Conservation (phyloP, 148 eudicot species). For the Oxyria digyna region DNA sequence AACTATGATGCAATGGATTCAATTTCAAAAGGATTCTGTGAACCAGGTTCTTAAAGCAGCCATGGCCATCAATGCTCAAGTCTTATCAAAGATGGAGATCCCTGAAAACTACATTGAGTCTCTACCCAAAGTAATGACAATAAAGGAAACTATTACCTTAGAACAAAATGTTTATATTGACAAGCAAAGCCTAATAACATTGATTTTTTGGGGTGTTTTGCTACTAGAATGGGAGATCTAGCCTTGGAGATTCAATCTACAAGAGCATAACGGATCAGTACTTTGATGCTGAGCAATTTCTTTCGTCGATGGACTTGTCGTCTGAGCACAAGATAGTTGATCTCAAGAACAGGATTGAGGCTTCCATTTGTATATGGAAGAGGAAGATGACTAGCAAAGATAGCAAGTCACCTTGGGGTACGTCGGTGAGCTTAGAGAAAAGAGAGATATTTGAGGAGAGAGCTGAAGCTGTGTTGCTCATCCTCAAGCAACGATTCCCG, state of each 20-base stretch:
- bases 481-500: constrained; percentile 49
- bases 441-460: constrained; percentile 66
- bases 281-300: constrained; percentile 42
- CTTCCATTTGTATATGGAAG: constrained; percentile 59
- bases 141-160: neutral
- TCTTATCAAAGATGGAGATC: constrained; percentile 56
- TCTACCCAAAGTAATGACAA: constrained; percentile 53
- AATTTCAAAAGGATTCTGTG: constrained; percentile 55
- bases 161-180: neutral
- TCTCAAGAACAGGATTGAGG: constrained; percentile 54
- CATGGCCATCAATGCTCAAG: constrained; percentile 77
- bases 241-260: constrained; percentile 54
- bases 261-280: constrained; percentile 50
- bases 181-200: neutral
- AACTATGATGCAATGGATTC: constrained; percentile 43
- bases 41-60: constrained; percentile 75
- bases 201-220: neutral
- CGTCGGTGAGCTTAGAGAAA: constrained; percentile 43
- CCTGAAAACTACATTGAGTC: constrained; percentile 69
- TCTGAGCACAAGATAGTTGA: constrained; percentile 58
- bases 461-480: constrained; percentile 46
- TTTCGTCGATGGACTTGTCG: constrained; percentile 33
- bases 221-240: constrained; percentile 45
- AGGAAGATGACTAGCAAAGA: constrained; percentile 54
- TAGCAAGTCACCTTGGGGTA: constrained; percentile 48